Evolutionary conservation across 1,284 basidiomycete species (phyloP).

Genomic region (Xerocomus minutiporus): DNA sequence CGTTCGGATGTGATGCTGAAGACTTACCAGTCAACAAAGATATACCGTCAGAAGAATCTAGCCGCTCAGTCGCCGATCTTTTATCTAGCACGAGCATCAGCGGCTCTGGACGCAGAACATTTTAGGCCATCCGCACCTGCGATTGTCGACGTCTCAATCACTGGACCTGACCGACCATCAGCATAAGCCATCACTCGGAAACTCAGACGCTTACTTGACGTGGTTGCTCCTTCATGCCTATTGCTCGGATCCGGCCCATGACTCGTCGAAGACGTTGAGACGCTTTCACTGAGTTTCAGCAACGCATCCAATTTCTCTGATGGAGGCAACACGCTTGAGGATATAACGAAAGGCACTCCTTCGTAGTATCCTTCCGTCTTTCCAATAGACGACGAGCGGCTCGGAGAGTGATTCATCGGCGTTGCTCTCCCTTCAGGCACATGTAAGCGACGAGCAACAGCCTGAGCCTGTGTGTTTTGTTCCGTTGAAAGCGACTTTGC

Average conservation of each 20-base stretch:
- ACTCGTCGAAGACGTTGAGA: constrained; percentile 16
- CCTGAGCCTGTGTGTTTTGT: constrained; percentile 60
- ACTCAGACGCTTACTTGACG: constrained; percentile 20
- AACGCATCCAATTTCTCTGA: constrained; percentile 26
- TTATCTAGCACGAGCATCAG: constrained; percentile 20
- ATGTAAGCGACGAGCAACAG: constrained; percentile 63
- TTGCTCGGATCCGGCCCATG: constrained; percentile 3
- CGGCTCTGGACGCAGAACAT: constrained; percentile 4
- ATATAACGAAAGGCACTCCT: constrained; percentile 16
- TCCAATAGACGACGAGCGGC: constrained; percentile 34
- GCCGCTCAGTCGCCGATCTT: constrained; percentile 1
- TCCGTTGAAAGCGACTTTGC: constrained; percentile 50
- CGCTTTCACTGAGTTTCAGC: constrained; percentile 21
- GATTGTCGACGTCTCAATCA: constrained; percentile 14
- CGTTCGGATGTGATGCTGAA: constrained; percentile 3
- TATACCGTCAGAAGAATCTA: constrained; percentile 1
- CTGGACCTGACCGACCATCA: constrained; percentile 25
- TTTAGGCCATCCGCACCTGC: constrained; percentile 17
- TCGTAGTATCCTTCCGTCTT: constrained; percentile 24
- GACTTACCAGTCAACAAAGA: constrained; percentile 17
- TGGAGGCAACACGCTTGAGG: constrained; percentile 16
- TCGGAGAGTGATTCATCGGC: constrained; percentile 31
- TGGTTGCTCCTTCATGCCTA: constrained; percentile 26
- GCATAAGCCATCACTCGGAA: background rate
- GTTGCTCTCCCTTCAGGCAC: constrained; percentile 54